Evolutionary conservation across 2,329 filamentous ascomycete species (phyloP).

Genomic region (Chaetomium sp.): DNA sequence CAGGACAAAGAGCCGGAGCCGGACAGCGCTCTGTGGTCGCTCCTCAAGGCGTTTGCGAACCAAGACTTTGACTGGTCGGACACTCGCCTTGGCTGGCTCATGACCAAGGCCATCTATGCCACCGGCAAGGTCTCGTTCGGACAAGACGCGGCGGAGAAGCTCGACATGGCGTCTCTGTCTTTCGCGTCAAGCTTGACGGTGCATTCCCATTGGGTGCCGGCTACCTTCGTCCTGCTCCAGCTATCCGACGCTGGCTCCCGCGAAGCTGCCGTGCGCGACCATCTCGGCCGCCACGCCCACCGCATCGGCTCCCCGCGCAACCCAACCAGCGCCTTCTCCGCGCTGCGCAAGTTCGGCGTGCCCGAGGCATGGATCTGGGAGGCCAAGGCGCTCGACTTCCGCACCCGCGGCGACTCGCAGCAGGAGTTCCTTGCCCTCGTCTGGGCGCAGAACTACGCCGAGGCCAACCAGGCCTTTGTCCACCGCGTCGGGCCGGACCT

Average conservation of each 20-base stretch:
- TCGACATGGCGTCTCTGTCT: conserved; percentile 66
- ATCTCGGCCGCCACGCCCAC: conserved; percentile 71
- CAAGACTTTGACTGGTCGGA: conserved; percentile 67
- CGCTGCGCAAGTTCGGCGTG: conserved; percentile 68
- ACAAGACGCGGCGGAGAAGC: conserved; percentile 58
- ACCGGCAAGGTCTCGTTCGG: conserved; percentile 57
- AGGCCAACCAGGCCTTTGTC: conserved; percentile 83
- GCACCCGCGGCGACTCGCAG: conserved; percentile 68
- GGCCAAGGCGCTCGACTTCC: conserved; percentile 81
- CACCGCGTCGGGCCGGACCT: conserved; percentile 78
- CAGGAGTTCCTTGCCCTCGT: conserved; percentile 79
- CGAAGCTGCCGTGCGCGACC: conserved; percentile 68
- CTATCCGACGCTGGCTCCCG: conserved; percentile 66
- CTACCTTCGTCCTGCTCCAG: conserved; percentile 77
- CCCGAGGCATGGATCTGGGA: conserved; percentile 82
- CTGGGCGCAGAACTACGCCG: conserved; percentile 71
- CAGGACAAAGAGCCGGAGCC: conserved; percentile 70
- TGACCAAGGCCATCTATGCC: conserved; percentile 67
- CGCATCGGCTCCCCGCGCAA: conserved; percentile 60
- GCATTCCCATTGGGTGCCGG: conserved; percentile 67
- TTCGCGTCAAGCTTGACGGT: conserved; percentile 67
- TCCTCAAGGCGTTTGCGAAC: conserved; percentile 79
- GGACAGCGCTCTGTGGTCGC: conserved; percentile 69
- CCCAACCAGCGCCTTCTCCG: conserved; percentile 57
- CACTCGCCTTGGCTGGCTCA: conserved; percentile 79